Evolutionary conservation across 2,329 filamentous ascomycete species (phyloP).

Genomic region (Neofusicoccum umdonicola): DNA sequence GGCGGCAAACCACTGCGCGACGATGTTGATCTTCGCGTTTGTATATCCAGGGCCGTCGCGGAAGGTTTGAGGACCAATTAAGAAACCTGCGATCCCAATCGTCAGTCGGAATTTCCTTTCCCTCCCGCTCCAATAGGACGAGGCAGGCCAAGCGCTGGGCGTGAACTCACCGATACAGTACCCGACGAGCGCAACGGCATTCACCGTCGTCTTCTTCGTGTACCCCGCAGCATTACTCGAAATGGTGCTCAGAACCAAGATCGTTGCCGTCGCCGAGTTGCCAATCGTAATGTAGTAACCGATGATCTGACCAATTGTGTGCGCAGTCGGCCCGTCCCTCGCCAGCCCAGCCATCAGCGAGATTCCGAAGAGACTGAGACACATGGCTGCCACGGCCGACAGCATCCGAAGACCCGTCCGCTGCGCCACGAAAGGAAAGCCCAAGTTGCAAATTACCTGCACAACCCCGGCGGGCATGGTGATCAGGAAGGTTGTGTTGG

Average conservation of each 20-base stretch:
- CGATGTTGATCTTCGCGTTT: not conserved
- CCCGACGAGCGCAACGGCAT: not conserved
- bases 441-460: not conserved
- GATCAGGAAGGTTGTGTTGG: not conserved
- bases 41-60: not conserved
- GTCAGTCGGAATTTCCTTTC: not conserved
- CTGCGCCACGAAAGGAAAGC: not conserved
- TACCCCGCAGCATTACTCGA: not conserved
- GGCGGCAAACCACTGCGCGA: constrained; percentile 1
- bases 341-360: not conserved
- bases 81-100: not conserved
- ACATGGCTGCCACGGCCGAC: not conserved
- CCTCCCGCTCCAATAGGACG: too few species aligned
- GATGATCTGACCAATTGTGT: not conserved
- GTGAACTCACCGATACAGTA: not conserved
- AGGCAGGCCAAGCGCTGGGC: not conserved
- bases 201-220: constrained; percentile 5
- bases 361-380: not conserved
- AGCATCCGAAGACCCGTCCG: not conserved
- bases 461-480: not conserved
- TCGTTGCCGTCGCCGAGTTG: not conserved
- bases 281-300: not conserved
- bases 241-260: not conserved
- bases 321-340: not conserved
- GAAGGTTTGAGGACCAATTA: not conserved